A percentile compares a stretch with the other conserved stretches of the same genome.
These are phyloP conservation scores for Fusarium sp. DNA, from an alignment of 2,329 filamentous ascomycete species.

Conservation along the genomic window DNA sequence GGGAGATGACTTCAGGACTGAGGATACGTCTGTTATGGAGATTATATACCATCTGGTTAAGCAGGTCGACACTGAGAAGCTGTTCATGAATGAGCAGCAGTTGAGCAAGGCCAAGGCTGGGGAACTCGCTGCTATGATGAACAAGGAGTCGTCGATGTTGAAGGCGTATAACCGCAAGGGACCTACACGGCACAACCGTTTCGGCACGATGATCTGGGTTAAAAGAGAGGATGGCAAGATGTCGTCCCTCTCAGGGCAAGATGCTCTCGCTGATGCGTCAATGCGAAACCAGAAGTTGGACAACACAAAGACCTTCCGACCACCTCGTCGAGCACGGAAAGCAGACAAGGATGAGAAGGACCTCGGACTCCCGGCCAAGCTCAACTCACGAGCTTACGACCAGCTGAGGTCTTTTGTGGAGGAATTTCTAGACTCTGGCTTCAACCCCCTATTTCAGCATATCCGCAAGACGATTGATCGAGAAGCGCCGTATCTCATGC, in stretches of 20 bases:
- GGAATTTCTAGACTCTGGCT: slow-evolving; percentile 92
- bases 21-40: slow-evolving; percentile 90
- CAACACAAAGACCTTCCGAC: slow-evolving; percentile 86
- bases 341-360: slow-evolving; percentile 73
- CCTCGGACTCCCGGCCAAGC: slow-evolving; percentile 73
- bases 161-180: slow-evolving; percentile 77
- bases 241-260: slow-evolving; percentile 86
- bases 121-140: slow-evolving; percentile 77
- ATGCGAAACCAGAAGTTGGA: slow-evolving; percentile 88
- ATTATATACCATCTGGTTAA: slow-evolving; percentile 93
- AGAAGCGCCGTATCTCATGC: slow-evolving; percentile 80
- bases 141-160: slow-evolving; percentile 84
- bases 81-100: slow-evolving; percentile 84
- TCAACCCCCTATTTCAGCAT: slow-evolving; percentile 89
- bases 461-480: slow-evolving; percentile 89
- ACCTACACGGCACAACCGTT: slow-evolving; percentile 88
- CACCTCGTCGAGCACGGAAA: slow-evolving; percentile 69
- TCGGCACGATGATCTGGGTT: slow-evolving; percentile 97
- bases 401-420: slow-evolving; percentile 84
- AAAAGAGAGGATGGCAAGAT: slow-evolving; percentile 85
- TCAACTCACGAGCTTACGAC: slow-evolving; percentile 76
- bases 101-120: slow-evolving; percentile 71
- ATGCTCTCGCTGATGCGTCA: slow-evolving; percentile 76
- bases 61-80: slow-evolving; percentile 79
- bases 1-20: slow-evolving; percentile 87